Evolutionary conservation across 257 asterid species (phyloP), one percentile per base, ranked within the genome.

Genomic region (Solanum boliviense): DNA sequence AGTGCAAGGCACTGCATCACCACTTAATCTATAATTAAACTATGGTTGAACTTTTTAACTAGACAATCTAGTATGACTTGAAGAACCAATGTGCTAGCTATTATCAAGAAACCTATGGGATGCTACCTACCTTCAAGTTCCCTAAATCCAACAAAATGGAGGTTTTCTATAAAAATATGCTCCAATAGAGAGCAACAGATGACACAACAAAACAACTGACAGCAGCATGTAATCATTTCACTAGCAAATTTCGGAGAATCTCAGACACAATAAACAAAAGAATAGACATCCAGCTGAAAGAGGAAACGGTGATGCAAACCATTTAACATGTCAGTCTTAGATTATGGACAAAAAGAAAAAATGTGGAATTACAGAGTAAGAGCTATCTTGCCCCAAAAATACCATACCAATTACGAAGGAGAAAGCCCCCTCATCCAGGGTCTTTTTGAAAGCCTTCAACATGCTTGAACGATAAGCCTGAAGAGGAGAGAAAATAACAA

Each of bases 381-480:
- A 88, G 71, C 87, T 48, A 46, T 83, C 27, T 31, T 48, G 65
- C 79, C 82, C 39, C 34, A 18, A 60, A 89, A 90, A 85, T 68
- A 44, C 87, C 98, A 91, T 97, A 97, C 99, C 99, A 89, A 97
- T 97, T 91, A 97, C 93, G 90, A 97, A 96, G 91, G 97, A 94
- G 95, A 95, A 97, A 90, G 89, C 92, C 91, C 99, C 99, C 86
- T 95, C 99, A 91, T 94, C 99, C 87, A 96, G 98, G 94, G 99
- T 95, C 98, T 95, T 97, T 86, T 92, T 97, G 89, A 97, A 97
- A 84, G 99, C 96, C 95, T 95, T 96, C 98, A 97, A 88, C 99
- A 97, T 97, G 95, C 98, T 97, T 89, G 98, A 90, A 88, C 99
- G 95, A 91, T 97, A 97, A 90, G 98, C 99, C 99, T 97, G 95